A percentile compares a stretch with the other conserved stretches of the same genome.
Evolutionary conservation across 2,329 filamentous ascomycete genomes (phyloP).

Genomic region (Aplosporella prunicola): DNA sequence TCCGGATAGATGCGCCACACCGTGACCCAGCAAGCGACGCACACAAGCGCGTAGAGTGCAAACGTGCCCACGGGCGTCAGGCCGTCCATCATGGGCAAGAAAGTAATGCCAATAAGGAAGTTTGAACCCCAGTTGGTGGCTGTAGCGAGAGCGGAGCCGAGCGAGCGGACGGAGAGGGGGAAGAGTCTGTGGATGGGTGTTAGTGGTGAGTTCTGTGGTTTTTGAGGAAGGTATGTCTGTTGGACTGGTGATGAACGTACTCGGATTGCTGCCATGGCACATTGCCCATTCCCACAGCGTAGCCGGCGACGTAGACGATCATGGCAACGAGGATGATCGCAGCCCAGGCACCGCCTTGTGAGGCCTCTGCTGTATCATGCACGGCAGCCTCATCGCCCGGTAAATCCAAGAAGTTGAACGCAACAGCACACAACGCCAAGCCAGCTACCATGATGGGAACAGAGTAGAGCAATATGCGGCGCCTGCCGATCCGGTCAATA

Average conservation of each 20-base stretch:
- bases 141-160: constrained; percentile 65
- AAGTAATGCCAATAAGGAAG: constrained; percentile 76
- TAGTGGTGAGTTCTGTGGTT: not conserved
- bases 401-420: constrained; percentile 58
- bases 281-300: constrained; percentile 79
- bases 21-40: constrained; percentile 54
- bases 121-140: constrained; percentile 85
- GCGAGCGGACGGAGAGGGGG: constrained; percentile 60
- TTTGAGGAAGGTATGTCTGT: not conserved
- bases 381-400: constrained; percentile 15
- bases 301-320: constrained; percentile 74
- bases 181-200: constrained; percentile 45
- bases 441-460: constrained; percentile 76
- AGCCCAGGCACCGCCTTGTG: constrained; percentile 16
- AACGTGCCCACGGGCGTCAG: constrained; percentile 71
- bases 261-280: constrained; percentile 97
- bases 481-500: constrained; percentile 37
- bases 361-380: constrained; percentile 14
- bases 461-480: constrained; percentile 64
- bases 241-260: constrained; percentile 20
- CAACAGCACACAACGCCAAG: constrained; percentile 59
- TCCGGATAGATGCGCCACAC: constrained; percentile 77
- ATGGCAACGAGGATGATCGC: constrained; percentile 60
- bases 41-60: constrained; percentile 65
- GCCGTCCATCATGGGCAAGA: constrained; percentile 75